Evolutionary conservation across 768 basidiomycete species (phyloP).

Genomic region (Chalciporus piperatus): DNA sequence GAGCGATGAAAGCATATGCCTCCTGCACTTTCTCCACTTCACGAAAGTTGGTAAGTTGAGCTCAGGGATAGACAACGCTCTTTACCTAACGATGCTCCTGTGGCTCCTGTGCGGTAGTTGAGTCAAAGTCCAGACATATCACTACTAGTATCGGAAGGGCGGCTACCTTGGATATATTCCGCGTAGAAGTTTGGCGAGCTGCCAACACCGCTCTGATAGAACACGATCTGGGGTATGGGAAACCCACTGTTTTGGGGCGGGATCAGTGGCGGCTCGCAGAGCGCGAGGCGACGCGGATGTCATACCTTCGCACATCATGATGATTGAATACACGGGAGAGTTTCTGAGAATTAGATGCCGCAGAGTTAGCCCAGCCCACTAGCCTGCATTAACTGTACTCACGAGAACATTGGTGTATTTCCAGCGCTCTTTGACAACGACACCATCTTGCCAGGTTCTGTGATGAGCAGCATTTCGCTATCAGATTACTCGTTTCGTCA

Average conservation of each 20-base stretch:
- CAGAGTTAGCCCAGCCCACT: background rate
- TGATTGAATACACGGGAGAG: slow-evolving; percentile 51
- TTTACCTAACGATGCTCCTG: slow-evolving; percentile 59
- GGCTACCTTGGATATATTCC: slow-evolving; percentile 56
- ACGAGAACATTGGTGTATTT: slow-evolving; percentile 59
- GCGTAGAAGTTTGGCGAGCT: slow-evolving; percentile 57
- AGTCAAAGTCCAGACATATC: slow-evolving; percentile 1
- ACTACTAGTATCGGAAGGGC: background rate
- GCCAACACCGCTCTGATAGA: slow-evolving; percentile 62
- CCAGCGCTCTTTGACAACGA: slow-evolving; percentile 41
- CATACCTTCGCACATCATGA: slow-evolving; percentile 43
- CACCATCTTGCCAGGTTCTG: slow-evolving; percentile 75
- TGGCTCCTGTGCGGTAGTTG: slow-evolving; percentile 46
- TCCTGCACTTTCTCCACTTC: slow-evolving; percentile 73
- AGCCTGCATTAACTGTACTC: slow-evolving; percentile 11
- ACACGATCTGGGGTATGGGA: slow-evolving; percentile 59
- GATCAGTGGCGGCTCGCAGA: background rate
- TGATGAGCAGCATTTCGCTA: background rate
- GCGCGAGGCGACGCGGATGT: background rate
- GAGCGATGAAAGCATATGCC: slow-evolving; percentile 76
- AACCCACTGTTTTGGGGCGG: slow-evolving; percentile 25
- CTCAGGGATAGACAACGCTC: background rate
- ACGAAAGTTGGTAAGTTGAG: slow-evolving; percentile 1
- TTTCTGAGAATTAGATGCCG: slow-evolving; percentile 34
- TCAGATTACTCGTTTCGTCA: slow-evolving; percentile 1